Percentiles rank a stretch among this genome's conserved stretches.
Evolutionary conservation across 306 rosid species (phyloP).

Genomic region (Cicer cuneatum): DNA sequence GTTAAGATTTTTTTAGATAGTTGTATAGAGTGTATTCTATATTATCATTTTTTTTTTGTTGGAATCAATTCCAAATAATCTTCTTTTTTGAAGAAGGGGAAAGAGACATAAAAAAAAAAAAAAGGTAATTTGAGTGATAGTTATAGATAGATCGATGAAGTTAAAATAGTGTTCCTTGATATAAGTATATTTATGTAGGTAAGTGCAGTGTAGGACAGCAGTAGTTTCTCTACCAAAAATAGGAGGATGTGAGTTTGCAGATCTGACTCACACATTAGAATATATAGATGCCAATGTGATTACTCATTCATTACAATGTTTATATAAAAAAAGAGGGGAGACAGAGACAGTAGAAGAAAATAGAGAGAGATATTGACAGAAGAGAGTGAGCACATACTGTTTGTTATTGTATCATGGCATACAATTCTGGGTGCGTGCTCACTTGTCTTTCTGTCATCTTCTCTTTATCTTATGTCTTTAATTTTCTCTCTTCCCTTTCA

Average conservation of each 20-base stretch:
- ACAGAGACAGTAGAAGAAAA: not conserved
- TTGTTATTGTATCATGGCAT: slow-evolving; percentile 62
- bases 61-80: too few relatives aligned
- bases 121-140: not conserved
- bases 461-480: not conserved
- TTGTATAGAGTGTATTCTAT: too few relatives aligned
- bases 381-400: slow-evolving; percentile 94
- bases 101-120: not conserved
- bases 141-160: not conserved
- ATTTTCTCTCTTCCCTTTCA: not conserved
- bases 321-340: not conserved
- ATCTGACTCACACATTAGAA: not conserved
- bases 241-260: slow-evolving; percentile 4
- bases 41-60: too few relatives aligned
- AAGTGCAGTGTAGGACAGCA: not conserved
- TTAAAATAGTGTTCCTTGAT: not conserved
- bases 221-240: not conserved
- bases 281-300: too few relatives aligned
- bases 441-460: slow-evolving; percentile 72
- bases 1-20: too few relatives aligned
- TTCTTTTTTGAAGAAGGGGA: too few relatives aligned
- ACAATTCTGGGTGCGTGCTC: slow-evolving; percentile 70
- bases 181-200: not conserved
- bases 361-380: slow-evolving; percentile 71
- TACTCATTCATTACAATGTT: too few relatives aligned